Evolutionary conservation across 345 rosid genomes (phyloP), one percentile per base, ranked within the genome.

Genomic region (Moringa oleifera): DNA sequence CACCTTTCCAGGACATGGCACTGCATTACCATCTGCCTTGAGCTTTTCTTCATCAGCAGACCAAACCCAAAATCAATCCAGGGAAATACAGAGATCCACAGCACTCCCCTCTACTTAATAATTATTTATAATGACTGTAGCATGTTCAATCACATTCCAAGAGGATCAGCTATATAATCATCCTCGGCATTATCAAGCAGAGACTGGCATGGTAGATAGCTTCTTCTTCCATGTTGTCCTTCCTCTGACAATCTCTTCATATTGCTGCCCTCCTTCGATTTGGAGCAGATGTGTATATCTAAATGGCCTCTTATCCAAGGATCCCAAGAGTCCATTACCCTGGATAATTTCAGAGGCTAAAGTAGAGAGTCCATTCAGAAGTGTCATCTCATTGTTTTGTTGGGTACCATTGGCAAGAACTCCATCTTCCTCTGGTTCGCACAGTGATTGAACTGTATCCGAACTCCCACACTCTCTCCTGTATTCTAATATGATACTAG

Each of bases 381-480:
- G 59, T 23, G 37, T 57, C 2, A 45, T 65, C 20, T 66, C 68
- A 24, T 47, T 31, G 49, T 57, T 64, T 15, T 69, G 72, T 2
- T 69, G 25, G 25, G 62, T 28, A 18, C 61, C 74, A 17, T 61
- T 41, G 25, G 56, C 51, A 3, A 80, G 66, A 61, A 71, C 67
- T 24, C 66, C 79, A 15, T 77, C 85, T 15, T 73, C 84, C 50
- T 81, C 85, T 0, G 85, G 87, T 36, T 84, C 73, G 22, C 89
- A 77, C 16, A 83, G 80, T 0, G 93, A 82, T 66, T 80, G 79
- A 63, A 84, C 93, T 45, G 51, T 55, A 68, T 82, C 85, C 50
- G 84, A 79, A 63, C 79, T 70, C 57, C 89, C 80, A 13, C 86
- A 84, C 65, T 86, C 87, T 64, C 73, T 84, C 72, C 79, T 79